These are phyloP conservation scores for Botrytis squamosa DNA, from an alignment of 2,329 filamentous ascomycete species.

Conservation along the genomic window DNA sequence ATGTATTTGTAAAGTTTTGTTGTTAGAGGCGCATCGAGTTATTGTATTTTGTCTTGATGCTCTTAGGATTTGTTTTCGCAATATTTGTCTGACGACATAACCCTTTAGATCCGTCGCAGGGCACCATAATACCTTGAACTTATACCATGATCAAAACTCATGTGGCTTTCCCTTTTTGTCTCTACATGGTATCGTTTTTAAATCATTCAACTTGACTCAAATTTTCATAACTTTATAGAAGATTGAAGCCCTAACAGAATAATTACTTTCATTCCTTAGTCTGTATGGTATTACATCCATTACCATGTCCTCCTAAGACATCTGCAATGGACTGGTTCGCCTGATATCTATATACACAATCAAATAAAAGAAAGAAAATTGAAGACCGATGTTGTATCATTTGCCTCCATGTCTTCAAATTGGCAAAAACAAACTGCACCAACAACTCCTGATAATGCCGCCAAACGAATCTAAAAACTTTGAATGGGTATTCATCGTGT, in stretches of 20 bases:
- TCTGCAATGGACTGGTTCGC: constrained; percentile 44
- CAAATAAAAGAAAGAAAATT: neutral
- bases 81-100: neutral
- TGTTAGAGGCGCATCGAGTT: neutral
- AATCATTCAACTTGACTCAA: neutral
- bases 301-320: neutral
- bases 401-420: neutral
- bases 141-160: neutral
- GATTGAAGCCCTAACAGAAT: neutral
- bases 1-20: neutral
- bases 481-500: neutral
- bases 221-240: neutral
- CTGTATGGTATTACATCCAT: neutral
- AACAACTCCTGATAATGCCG: constrained; percentile 6
- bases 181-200: neutral
- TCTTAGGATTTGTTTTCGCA: neutral
- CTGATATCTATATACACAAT: constrained; percentile 38
- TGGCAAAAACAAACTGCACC: neutral
- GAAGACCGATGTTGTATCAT: constrained; percentile 15
- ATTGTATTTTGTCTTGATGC: neutral
- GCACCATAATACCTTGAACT: neutral
- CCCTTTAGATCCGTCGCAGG: neutral
- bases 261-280: neutral
- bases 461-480: neutral
- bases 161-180: neutral